Conservation (phyloP, 495 filamentous ascomycete genomes). For the Achaetomiella virescens region DNA sequence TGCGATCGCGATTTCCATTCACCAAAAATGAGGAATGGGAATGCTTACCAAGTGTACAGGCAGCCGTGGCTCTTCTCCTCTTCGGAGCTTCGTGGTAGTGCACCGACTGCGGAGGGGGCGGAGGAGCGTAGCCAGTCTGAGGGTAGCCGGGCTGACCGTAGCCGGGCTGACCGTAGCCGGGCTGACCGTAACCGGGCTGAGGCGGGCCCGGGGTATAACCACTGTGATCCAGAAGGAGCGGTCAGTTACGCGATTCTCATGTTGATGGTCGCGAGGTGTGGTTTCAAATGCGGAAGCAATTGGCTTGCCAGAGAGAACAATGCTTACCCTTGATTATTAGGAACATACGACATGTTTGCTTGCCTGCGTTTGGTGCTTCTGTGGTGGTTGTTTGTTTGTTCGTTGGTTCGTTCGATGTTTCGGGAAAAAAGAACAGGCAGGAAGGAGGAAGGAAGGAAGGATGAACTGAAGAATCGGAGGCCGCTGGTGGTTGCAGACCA, state of each 20-base stretch:
- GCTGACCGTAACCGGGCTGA: slow-evolving; percentile 3
- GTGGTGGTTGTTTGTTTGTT: neutral
- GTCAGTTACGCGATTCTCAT: neutral
- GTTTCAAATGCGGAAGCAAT: too few species aligned
- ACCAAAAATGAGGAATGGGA: neutral
- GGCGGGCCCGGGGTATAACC: slow-evolving; percentile 11
- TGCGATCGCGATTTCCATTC: neutral
- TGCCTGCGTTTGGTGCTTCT: too few species aligned
- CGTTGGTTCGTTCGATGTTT: neutral
- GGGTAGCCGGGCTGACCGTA: slow-evolving; percentile 13
- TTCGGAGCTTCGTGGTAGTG: slow-evolving; percentile 17
- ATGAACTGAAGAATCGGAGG: too few species aligned
- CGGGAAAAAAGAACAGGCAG: too few species aligned
- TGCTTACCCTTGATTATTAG: slow-evolving; percentile 6
- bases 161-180: too few species aligned
- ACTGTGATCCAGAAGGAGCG: neutral
- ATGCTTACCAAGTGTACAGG: slow-evolving; percentile 19
- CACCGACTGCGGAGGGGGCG: slow-evolving; percentile 13
- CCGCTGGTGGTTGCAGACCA: neutral
- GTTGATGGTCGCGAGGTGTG: too few species aligned
- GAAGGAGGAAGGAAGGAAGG: too few species aligned
- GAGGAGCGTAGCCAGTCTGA: slow-evolving; percentile 9
- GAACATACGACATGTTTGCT: slow-evolving; percentile 2
- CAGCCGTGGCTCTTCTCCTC: slow-evolving; percentile 27
- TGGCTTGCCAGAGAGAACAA: neutral